These are phyloP conservation scores for Fraxinus dipetala DNA, from an alignment of 305 asterid species.

Conservation along the genomic window DNA sequence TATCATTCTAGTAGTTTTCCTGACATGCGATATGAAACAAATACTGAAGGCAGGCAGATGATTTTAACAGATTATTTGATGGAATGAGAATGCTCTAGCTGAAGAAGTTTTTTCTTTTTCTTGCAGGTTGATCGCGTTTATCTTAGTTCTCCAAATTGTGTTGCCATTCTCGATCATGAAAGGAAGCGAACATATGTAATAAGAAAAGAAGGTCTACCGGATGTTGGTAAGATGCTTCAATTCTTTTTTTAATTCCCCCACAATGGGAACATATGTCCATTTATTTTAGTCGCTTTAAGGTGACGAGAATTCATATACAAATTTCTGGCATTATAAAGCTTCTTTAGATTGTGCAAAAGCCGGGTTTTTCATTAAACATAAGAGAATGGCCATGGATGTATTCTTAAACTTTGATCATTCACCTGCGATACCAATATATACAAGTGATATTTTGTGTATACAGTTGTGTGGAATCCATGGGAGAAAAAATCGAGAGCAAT, in stretches of 20 bases:
- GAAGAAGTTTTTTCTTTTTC: not conserved
- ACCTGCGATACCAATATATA: not conserved
- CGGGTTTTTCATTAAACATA: too few relatives aligned
- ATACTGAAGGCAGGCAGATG: not conserved
- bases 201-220: slow-evolving; percentile 86
- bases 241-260: not conserved
- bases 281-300: not conserved
- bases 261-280: not conserved
- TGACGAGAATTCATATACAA: not conserved
- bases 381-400: too few relatives aligned
- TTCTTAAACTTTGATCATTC: not conserved
- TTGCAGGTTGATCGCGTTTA: slow-evolving; percentile 81
- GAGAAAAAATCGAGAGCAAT: slow-evolving; percentile 83
- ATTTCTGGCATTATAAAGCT: not conserved
- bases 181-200: slow-evolving; percentile 78
- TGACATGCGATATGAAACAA: not conserved
- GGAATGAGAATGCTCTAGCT: not conserved
- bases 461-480: slow-evolving; percentile 99
- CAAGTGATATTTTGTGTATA: not conserved
- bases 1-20: not conserved
- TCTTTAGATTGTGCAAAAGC: not conserved
- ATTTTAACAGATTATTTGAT: not conserved
- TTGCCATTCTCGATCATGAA: slow-evolving; percentile 88
- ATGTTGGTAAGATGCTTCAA: slow-evolving; percentile 51
- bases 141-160: slow-evolving; percentile 63